Base-by-base conservation (phyloP, 176 grass and related monocot genomes). In the Raddia distichophylla region DNA sequence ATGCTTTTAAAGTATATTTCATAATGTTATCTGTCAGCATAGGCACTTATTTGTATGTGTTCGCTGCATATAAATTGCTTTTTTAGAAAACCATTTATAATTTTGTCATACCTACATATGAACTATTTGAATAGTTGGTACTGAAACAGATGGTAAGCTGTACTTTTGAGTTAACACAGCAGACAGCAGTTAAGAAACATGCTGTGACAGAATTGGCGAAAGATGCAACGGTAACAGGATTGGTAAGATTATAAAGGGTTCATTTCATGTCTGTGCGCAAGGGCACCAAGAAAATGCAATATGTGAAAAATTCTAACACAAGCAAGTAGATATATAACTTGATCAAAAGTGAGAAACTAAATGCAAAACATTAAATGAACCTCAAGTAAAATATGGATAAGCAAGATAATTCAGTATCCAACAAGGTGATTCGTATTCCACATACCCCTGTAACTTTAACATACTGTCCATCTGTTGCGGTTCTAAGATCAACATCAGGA, bases 391-490 rank as follows among this genome's bases (percentile, higher is more conserved):
- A 45, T 15, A 60, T 68, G 56, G 33, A 48, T 50, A 37, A 34
- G 2, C 15, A 80, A 13, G 80, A 63, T 58, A 75, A 84, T 37
- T 60, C 15, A 71, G 48, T 37, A 61, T 74, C 22, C 7, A 67
- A 83, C 35, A 74, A 75, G 32, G 10, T n/a, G 13, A 77, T 57
- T 27, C 43, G 53, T 48, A 80, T 40, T 77, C 69, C 37, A 86
- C 90, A 64, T 94, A 97, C 94, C 90, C 94, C 94, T 35, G 94
- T 89, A 70, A 94, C 88, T 84, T 97, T 97, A 49, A 97, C 92
- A 83, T 89, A 94, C 58, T 97, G 87, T 7, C 90, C 94, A 51
- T 97, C 90, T 72, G 91, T 94, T 43, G 92, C 81, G 5, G 84
- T 92, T 86, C 90, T 92, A 64, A 97, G 92, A 84, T 97, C 94